These are phyloP conservation scores for Monosporascus sp. DNA, from an alignment of 2,329 filamentous ascomycete genomes.

Conservation along the genomic window DNA sequence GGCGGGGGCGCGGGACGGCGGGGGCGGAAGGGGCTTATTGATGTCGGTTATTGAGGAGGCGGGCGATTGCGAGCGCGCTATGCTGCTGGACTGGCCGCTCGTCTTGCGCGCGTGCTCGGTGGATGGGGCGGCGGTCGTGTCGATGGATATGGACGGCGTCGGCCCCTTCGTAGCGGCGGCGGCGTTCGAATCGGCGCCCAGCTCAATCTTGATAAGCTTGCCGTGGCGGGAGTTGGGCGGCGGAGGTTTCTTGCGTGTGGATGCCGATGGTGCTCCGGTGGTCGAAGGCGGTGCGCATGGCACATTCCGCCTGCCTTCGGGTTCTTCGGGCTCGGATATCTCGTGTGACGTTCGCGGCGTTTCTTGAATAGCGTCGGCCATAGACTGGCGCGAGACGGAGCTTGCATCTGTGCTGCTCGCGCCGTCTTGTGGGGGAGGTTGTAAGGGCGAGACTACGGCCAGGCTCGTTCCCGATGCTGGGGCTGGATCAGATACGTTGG, in stretches of 20 bases:
- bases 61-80: constrained; percentile 25
- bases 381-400: constrained; percentile 53
- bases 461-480: constrained; percentile 15
- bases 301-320: constrained; percentile 19
- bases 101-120: constrained; percentile 12
- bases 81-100: constrained; percentile 12
- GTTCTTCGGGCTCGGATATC: constrained; percentile 44
- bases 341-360: constrained; percentile 56
- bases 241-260: constrained; percentile 54
- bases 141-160: constrained; percentile 7
- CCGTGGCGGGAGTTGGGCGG: constrained; percentile 72
- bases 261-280: constrained; percentile 5
- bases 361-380: constrained; percentile 45
- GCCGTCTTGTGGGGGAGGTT: constrained; percentile 27
- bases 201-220: constrained; percentile 58
- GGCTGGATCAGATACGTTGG: constrained; percentile 30
- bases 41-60: constrained; percentile 42
- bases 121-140: constrained; percentile 14
- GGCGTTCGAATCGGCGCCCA: constrained; percentile 32
- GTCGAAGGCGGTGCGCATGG: neutral
- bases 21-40: constrained; percentile 58
- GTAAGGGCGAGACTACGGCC: constrained; percentile 15
- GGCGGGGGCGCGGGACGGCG: constrained; percentile 40
- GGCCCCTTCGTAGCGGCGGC: constrained; percentile 4
- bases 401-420: constrained; percentile 54